A percentile compares a stretch with the other conserved stretches of the same genome.
Conservation (phyloP, 441 rosid species). For the Hypseocharis bilobata region DNA sequence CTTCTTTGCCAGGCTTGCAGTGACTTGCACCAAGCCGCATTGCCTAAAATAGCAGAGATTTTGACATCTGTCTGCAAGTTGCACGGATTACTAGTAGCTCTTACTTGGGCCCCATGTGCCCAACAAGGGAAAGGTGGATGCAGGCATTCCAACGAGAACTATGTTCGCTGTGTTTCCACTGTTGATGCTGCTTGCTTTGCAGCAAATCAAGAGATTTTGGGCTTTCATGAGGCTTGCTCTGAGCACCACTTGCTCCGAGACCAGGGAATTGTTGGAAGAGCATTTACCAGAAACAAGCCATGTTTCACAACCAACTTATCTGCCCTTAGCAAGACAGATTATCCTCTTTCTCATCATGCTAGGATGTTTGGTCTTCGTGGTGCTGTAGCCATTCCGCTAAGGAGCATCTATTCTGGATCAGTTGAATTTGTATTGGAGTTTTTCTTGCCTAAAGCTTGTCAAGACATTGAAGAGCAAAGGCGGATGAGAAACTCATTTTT, state of each 20-base stretch:
- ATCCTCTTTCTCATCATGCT: slow-evolving; percentile 77
- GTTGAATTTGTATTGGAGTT: slow-evolving; percentile 59
- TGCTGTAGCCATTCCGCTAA: slow-evolving; percentile 59
- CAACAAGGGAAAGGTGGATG: slow-evolving; percentile 59
- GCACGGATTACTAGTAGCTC: slow-evolving; percentile 58
- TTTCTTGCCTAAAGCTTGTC: slow-evolving; percentile 59
- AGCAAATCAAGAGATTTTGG: slow-evolving; percentile 32
- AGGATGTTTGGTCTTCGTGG: slow-evolving; percentile 53
- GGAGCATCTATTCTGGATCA: slow-evolving; percentile 33
- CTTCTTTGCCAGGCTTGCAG: slow-evolving; percentile 41
- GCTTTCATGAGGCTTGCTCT: slow-evolving; percentile 65
- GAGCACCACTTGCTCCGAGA: slow-evolving; percentile 60
- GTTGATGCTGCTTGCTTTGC: slow-evolving; percentile 65
- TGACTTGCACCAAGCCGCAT: slow-evolving; percentile 42
- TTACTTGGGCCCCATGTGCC: slow-evolving; percentile 73
- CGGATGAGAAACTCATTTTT: slow-evolving; percentile 40
- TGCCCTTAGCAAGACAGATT: slow-evolving; percentile 44
- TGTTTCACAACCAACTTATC: slow-evolving; percentile 50
- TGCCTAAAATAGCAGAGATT: slow-evolving; percentile 49
- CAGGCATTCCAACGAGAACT: slow-evolving; percentile 56
- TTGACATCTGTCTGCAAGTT: slow-evolving; percentile 50
- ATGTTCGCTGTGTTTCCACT: slow-evolving; percentile 50
- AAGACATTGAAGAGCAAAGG: slow-evolving; percentile 36
- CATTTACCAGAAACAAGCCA: slow-evolving; percentile 40
- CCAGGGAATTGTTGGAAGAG: slow-evolving; percentile 70